A percentile compares a stretch with the other conserved stretches of the same genome.
Evolutionary conservation across 176 grass and related monocot species (phyloP).

Genomic region (Echinochloa phyllopogon): DNA sequence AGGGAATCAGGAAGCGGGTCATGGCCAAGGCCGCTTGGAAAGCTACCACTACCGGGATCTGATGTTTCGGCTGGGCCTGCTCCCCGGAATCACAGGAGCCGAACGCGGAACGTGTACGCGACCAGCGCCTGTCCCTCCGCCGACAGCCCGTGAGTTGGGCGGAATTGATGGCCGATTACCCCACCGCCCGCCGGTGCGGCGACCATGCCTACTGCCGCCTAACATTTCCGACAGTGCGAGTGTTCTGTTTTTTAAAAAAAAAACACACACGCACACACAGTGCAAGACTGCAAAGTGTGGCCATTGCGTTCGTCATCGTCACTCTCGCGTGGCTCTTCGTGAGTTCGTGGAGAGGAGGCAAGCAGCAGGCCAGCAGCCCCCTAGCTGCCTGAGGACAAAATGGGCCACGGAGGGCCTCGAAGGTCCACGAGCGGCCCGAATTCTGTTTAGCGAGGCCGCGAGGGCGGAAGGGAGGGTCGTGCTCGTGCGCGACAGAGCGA

Average conservation of each 20-base stretch:
- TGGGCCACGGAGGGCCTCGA: background rate
- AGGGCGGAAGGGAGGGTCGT: background rate
- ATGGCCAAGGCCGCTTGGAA: background rate
- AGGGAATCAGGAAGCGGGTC: background rate
- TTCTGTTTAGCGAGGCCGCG: background rate
- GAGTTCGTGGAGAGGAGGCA: background rate
- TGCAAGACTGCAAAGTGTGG: background rate
- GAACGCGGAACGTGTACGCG: constrained; percentile 34
- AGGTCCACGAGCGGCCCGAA: background rate
- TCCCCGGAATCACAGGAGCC: constrained; percentile 34
- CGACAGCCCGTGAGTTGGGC: constrained; percentile 33
- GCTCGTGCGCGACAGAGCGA: background rate
- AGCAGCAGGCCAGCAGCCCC: background rate
- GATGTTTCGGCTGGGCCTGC: constrained; percentile 10
- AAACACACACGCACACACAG: too few relatives aligned
- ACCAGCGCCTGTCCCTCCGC: constrained; percentile 33
- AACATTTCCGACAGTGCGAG: background rate
- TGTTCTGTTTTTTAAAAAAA: too few relatives aligned
- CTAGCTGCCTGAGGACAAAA: background rate
- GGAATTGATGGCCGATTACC: constrained; percentile 10
- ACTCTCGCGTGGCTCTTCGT: background rate
- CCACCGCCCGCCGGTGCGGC: background rate
- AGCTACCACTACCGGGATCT: background rate
- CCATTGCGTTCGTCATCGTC: background rate
- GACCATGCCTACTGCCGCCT: background rate